Evolutionary conservation across 1,139 yeast genomes (phyloP).

Genomic region (Nakaseomyces uthaithaninus): DNA sequence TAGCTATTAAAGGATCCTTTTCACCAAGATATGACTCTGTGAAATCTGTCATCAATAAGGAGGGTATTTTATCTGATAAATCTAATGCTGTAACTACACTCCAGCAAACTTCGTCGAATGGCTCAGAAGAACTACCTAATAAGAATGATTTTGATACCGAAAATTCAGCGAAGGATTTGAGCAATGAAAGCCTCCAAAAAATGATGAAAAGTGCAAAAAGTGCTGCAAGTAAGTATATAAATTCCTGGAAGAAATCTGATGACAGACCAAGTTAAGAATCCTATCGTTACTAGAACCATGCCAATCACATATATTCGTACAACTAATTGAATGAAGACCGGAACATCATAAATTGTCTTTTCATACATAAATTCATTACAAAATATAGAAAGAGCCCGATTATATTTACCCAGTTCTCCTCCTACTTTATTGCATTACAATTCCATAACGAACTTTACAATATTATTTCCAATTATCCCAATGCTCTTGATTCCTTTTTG

Average conservation of each 20-base stretch:
- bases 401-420: too few species aligned
- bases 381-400: too few species aligned
- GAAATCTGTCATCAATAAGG: constrained; percentile 22
- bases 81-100: neutral
- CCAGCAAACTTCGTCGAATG: constrained; percentile 1
- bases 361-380: neutral
- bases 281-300: neutral
- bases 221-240: constrained; percentile 22
- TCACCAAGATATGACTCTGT: constrained; percentile 28
- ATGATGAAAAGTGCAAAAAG: constrained; percentile 22
- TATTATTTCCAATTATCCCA: neutral
- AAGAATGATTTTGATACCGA: constrained; percentile 9
- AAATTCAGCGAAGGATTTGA: constrained; percentile 5
- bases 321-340: too few species aligned
- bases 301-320: neutral
- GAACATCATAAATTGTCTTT: neutral
- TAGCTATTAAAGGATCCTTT: constrained; percentile 40
- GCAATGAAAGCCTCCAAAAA: constrained; percentile 17
- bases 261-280: neutral
- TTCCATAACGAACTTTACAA: constrained; percentile 1
- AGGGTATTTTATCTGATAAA: constrained; percentile 10
- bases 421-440: neutral
- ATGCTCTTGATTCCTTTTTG: constrained; percentile 1
- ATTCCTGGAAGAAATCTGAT: constrained; percentile 16
- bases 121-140: constrained; percentile 9